phyloP scores from a whole-genome alignment of 2,329 filamentous ascomycete species.

The Herpomyces periplanetae region DNA sequence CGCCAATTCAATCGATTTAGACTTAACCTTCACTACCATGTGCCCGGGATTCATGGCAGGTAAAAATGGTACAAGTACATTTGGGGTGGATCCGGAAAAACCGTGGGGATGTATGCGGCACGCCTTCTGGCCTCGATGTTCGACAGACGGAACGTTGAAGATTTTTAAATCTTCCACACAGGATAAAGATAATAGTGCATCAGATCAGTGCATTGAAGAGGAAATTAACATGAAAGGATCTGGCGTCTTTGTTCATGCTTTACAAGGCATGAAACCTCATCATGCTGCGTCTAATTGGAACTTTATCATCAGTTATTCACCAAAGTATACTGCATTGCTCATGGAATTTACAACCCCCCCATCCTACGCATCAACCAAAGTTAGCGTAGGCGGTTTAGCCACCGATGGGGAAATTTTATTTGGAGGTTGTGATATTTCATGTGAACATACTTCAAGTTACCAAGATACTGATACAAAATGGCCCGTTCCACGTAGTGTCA shows the following conservation, averaged over 20 bases:
- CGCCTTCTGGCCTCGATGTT: conserved; percentile 66
- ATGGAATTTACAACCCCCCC: conserved; percentile 89
- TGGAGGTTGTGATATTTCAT: conserved; percentile 24
- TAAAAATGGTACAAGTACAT: conserved; percentile 43
- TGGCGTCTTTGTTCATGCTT: conserved; percentile 39
- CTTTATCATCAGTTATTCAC: conserved; percentile 62
- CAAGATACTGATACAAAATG: conserved; percentile 43
- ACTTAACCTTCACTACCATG: too few species aligned
- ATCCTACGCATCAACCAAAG: conserved; percentile 51
- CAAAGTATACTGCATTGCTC: conserved; percentile 46
- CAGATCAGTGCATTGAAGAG: too few species aligned
- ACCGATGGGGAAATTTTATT: conserved; percentile 43
- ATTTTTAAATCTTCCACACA: conserved; percentile 40
- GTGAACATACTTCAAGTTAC: conserved; percentile 22
- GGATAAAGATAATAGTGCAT: too few species aligned
- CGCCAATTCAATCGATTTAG: too few species aligned
- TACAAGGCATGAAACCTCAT: conserved; percentile 97
- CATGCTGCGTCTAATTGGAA: conserved; percentile 73
- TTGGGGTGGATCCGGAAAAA: conserved; percentile 41
- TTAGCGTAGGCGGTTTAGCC: conserved; percentile 43
- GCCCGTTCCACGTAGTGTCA: conserved; percentile 41
- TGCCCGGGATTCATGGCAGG: conserved; percentile 60
- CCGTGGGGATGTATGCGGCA: conserved; percentile 84
- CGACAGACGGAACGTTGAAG: conserved; percentile 41
- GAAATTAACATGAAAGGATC: conserved; percentile 42